Evolutionary conservation across 768 basidiomycete species (phyloP), one percentile per base, ranked within the genome.

Genomic region (Russula sp.): DNA sequence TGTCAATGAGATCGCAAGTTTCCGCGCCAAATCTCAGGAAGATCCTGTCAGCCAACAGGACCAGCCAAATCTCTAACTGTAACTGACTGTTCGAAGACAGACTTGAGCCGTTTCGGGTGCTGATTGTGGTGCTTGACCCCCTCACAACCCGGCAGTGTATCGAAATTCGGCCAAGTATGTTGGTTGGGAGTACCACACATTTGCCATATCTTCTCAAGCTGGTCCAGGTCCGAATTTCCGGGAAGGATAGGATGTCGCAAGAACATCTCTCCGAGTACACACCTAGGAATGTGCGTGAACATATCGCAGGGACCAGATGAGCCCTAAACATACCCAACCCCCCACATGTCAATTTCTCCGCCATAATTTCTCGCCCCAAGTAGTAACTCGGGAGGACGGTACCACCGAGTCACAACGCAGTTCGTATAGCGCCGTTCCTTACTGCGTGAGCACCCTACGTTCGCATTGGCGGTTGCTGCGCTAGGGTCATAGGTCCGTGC

Each of bases 231-330:
- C 10, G 89, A 87, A 20, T 82, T 83, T 16, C 96, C 96, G 6
- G 86, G 86, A 58, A 98, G 80, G 61, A 99, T 94, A 0, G 96
- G 95, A 59, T 83, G 80, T 49, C 88, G 84, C 61, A 82, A 80
- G 73, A 92, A 96, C 93, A 98, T 98, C 75, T 99, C 97, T 35
- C 89, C 96, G n/a, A 98, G 78, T 34, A 98, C 91, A 73, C 96
- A 97, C 7, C 93, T 95, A 40, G 63, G 55, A 44, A 27, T 4
- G 32, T 18, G 27, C 14, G 52, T 34, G 6, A 53, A 44, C 27
- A 22, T n/a, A 53, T 34, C 34, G 1, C 32, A 18, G 42, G 39
- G 48, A 35, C 22, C 13, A 18, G 44, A 18, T 16, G 3, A 8
- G 10, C 32, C 27, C 14, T 18, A 14, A 42, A 78, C 85, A 69